Base-by-base conservation (phyloP, 2,329 filamentous ascomycete genomes). In the Calonectria montana region DNA sequence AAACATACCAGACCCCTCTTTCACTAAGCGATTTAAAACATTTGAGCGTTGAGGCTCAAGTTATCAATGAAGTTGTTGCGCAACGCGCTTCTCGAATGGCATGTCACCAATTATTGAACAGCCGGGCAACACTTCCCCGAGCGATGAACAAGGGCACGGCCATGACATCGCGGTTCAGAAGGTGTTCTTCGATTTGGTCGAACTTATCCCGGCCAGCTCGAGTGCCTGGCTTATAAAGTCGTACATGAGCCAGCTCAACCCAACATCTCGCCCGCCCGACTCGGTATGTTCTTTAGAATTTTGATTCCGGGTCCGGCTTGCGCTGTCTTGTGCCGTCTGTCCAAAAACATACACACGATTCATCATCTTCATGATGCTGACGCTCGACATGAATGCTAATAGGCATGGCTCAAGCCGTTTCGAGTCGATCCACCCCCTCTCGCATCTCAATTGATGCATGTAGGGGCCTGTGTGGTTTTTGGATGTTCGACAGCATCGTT, bases 401-500 rank as follows among this genome's bases (percentile, higher is more conserved):
- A 79, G 75, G 50, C 68, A 62, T 73, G 71, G 74, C 65, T 69
- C 27, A 73, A 64, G 55, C 61, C 67, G 64, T 61, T 67, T 29
- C 65, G 21, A n/a, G 39, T 69, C 68, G 68, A 71, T 18, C 69
- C 65, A 41, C 67, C 75, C 50, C 48, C 72, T 63, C 63, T 57
- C 48, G 25, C 75, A 29, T 70, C 72, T 43, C 73, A 72, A 67
- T 79, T 76, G 77, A 66, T 75, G 48, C 72, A 69, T 61, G 69
- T 78, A 47, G 62, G 63, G 50, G 73, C 77, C 27, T 79, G 77
- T 61, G 72, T 78, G 69, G 47, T 75, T 18, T 78, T 78, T 50
- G 77, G 76, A 18, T 79, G 76, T 50, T 79, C 77, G 23, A 39
- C 76, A 29, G 71, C 75, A 39, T 79, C 77, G 25, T 79, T 79